Conservation (phyloP, 441 rosid species). For the Erodium texanum region DNA sequence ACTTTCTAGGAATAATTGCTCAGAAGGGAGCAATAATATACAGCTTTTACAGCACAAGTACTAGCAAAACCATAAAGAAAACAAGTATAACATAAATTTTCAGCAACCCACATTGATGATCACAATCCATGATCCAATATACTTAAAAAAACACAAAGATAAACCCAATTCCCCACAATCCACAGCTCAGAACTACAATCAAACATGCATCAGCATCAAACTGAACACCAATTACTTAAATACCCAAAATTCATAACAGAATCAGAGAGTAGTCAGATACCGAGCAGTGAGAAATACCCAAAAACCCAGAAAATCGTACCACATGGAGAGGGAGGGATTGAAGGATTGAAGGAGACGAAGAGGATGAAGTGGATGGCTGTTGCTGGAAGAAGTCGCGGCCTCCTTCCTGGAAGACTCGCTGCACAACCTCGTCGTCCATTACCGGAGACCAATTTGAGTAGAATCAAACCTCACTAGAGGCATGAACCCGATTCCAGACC, state of each 20-base stretch:
- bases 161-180: background rate
- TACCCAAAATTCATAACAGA: background rate
- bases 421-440: conserved; percentile 93
- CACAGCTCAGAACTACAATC: conserved; percentile 3
- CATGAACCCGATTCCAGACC: too few species aligned
- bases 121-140: background rate
- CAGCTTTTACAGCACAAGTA: background rate
- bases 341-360: conserved; percentile 66
- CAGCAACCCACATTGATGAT: conserved; percentile 7
- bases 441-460: background rate
- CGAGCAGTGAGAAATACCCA: background rate
- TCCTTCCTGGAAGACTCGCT: conserved; percentile 82
- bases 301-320: conserved; percentile 28
- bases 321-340: conserved; percentile 92
- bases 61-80: background rate
- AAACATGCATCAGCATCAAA: background rate
- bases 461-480: background rate
- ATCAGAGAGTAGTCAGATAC: background rate
- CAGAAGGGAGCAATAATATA: background rate
- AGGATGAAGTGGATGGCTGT: conserved; percentile 68
- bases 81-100: background rate
- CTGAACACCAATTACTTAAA: background rate
- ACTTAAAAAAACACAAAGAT: background rate
- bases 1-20: background rate
- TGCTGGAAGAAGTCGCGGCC: conserved; percentile 87